phyloP scores from a whole-genome alignment of 2,329 filamentous ascomycete genomes.

The Paraconiothyrium brasiliense region DNA sequence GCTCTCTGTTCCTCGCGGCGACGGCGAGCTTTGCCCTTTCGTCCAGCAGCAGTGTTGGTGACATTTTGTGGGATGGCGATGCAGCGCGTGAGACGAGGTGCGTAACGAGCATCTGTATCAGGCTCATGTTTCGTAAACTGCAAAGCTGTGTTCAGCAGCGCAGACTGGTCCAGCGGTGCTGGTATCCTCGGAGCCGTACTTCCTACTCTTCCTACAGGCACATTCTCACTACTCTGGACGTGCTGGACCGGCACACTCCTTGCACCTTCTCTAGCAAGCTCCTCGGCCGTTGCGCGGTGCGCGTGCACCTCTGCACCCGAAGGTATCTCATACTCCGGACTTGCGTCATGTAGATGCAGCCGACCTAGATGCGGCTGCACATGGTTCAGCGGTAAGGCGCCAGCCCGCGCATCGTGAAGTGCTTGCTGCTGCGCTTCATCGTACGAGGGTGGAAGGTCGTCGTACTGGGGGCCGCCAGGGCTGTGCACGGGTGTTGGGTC shows the following conservation, averaged over 20 bases:
- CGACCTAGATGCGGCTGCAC: conserved; percentile 36
- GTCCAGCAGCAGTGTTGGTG: neutral
- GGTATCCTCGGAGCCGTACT: conserved; percentile 11
- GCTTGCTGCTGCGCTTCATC: conserved; percentile 46
- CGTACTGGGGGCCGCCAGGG: conserved; percentile 44
- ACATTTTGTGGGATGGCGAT: conserved; percentile 39
- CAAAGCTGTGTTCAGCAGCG: conserved; percentile 34
- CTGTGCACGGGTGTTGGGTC: conserved; percentile 42
- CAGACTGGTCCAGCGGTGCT: conserved; percentile 17
- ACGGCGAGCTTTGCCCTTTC: conserved; percentile 10
- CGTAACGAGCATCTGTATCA: conserved; percentile 34
- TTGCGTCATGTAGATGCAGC: conserved; percentile 20
- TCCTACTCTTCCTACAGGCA: conserved; percentile 38
- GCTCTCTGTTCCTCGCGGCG: conserved; percentile 12
- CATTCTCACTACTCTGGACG: conserved; percentile 23
- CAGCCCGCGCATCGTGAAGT: conserved; percentile 38
- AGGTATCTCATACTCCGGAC: conserved; percentile 29
- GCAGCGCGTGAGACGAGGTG: conserved; percentile 32
- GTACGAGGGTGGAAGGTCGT: conserved; percentile 50
- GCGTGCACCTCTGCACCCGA: conserved; percentile 37
- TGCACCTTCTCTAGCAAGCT: conserved; percentile 24
- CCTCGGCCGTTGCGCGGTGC: conserved; percentile 33
- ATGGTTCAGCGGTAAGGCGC: conserved; percentile 35
- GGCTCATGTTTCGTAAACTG: conserved; percentile 39
- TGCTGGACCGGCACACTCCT: conserved; percentile 23